Base-by-base conservation (phyloP, 108 stramenopile species). In the Fragilaria crotonensis region DNA sequence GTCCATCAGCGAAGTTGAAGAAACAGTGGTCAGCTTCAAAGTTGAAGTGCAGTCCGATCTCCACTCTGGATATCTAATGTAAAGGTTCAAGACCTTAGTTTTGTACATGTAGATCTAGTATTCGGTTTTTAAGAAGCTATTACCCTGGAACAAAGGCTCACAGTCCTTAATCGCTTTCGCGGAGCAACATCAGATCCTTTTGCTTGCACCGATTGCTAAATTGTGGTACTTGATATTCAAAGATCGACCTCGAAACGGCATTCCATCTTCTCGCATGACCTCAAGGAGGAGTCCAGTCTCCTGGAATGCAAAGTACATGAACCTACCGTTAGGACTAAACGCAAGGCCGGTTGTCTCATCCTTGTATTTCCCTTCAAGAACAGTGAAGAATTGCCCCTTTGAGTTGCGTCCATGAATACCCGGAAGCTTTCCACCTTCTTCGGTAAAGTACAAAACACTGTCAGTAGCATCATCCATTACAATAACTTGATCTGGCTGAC, bases 331-430 rank as follows among this genome's bases (percentile, higher is more conserved):
- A 1, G 84, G 84, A 33, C 69, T 72, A 48, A 89, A 85, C 7
- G 84, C 78, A 11, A 89, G 33, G 3, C 88, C 88, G 17, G 80
- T 77, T 4, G 84, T 89, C 48, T 85, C 88, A 50, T 63, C 71
- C 19, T 31, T 36, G 5, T 36, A 56, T 7, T 28, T 30, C 49
- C 36, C 36, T 41, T 68, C 60, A n/a, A 68, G 25, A 52, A 68
- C 41, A n/a, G 67, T 54, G 25, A 41, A 68, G 23, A 45, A 55
- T 17, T 62, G 18, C 20, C 67, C 67, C 3, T 0, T 14, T 14
- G 29, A 28, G 23, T 68, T 45, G 7, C 60, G 28, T 5, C 30
- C 67, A 31, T 68, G 60, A 14, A 68, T 44, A 26, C 67, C 67
- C 19, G 33, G 49, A 4, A 22, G 21, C 4, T 26, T 53, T 14